Base-by-base conservation (phyloP, 1,139 yeast genomes). In the Debaryomycetaceae sp. region DNA sequence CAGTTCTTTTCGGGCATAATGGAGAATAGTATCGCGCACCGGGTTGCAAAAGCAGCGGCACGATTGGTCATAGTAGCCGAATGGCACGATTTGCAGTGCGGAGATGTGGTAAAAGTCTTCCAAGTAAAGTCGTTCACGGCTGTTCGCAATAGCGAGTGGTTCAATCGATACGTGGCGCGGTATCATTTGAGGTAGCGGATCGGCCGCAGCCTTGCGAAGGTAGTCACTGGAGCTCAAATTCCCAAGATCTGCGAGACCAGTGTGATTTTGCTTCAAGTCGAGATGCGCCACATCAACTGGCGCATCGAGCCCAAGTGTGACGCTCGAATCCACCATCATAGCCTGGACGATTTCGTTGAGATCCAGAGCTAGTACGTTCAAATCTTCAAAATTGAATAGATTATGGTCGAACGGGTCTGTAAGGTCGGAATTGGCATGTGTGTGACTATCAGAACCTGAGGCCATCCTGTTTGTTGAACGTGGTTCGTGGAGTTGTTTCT, bases 71-170 rank as follows among this genome's bases (percentile, higher is more conserved):
- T 61, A 62, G 7, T 78, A 74, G 19, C 63, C 61, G 42, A 77
- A 74, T 2, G 92, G 90, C 21, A 77, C 60, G n/a, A 78, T 63
- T 2, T 74, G 58, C 32, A 58, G 62, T 25, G 79, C 62, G 43
- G 75, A 78, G 20, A 73, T 77, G 38, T 68, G 48, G 39, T 70
- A 77, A 40, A 77, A 80, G 23, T 62, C 66, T 30, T 66, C 65
- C 25, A 79, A 45, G 41, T 77, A 79, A 26, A 58, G 47, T 36
- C 62, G 52, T 34, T 63, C 68, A 32, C 65, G 71, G 1, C 55
- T 53, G 2, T 53, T 50, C 8, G 51, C 47, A 5, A 69, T 45
- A 13, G 52, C 47, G 30, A 73, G 62, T 30, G 41, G 52, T 22
- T 54, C 55, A 14, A 60, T 38, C 1, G 62, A 62, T 18, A 58